Percentiles rank a stretch among this genome's conserved stretches.
Evolutionary conservation across 805 yeast species (phyloP).

Genomic region (Ogataea populi-albae): DNA sequence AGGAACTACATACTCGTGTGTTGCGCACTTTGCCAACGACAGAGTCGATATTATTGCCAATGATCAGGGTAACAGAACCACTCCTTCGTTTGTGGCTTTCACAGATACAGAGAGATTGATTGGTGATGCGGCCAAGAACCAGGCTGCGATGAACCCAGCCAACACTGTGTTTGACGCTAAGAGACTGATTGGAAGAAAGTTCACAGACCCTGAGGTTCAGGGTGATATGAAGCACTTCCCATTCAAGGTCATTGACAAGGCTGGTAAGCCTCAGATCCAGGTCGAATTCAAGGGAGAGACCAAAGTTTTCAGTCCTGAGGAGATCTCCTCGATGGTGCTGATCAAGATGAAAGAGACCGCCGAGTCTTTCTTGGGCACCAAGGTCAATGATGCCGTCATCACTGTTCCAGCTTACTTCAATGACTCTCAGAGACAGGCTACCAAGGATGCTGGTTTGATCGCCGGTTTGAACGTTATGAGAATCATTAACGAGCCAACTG

Average conservation of each 20-base stretch:
- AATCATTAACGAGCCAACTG: constrained; percentile 82
- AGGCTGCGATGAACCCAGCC: constrained; percentile 88
- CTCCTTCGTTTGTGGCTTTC: constrained; percentile 95
- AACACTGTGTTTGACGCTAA: constrained; percentile 91
- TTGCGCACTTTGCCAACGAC: constrained; percentile 89
- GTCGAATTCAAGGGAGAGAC: constrained; percentile 95
- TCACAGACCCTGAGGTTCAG: constrained; percentile 76
- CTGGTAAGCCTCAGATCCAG: constrained; percentile 83
- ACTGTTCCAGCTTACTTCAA: constrained; percentile 86
- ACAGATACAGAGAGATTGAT: constrained; percentile 89
- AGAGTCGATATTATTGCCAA: constrained; percentile 94
- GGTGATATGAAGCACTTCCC: constrained; percentile 92
- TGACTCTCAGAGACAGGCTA: constrained; percentile 79
- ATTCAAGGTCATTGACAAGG: constrained; percentile 76
- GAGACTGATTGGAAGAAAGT: constrained; percentile 91
- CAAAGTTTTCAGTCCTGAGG: constrained; percentile 90
- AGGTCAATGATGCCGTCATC: constrained; percentile 69
- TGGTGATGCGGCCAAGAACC: constrained; percentile 98
- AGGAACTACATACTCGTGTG: constrained; percentile 93
- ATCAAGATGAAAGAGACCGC: constrained; percentile 67
- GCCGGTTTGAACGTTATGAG: constrained; percentile 76
- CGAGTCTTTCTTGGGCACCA: constrained; percentile 49
- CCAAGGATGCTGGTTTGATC: constrained; percentile 72
- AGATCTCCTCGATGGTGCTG: constrained; percentile 85
- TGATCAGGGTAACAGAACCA: constrained; percentile 98